phyloP scores from a whole-genome alignment of 768 basidiomycete genomes.

The Tulasnella sp. region DNA sequence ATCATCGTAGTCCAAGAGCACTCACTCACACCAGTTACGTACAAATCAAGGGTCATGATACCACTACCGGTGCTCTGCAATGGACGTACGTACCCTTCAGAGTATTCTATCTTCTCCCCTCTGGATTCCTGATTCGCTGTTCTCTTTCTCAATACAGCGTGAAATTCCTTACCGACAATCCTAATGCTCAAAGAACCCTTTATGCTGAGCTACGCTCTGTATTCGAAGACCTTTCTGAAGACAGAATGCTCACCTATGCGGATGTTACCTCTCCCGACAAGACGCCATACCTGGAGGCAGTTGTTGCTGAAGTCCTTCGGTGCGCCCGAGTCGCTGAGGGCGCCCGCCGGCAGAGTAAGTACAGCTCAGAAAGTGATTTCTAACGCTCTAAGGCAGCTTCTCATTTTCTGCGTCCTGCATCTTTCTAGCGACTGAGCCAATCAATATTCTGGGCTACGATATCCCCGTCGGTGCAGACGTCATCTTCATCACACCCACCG shows the following conservation, averaged over 20 bases:
- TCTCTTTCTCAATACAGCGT: not conserved
- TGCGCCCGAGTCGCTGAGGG: constrained; percentile 4
- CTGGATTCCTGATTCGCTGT: not conserved
- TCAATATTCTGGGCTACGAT: not conserved
- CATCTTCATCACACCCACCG: not conserved
- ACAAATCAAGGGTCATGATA: not conserved
- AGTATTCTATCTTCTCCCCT: not conserved
- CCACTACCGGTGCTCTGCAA: constrained; percentile 3
- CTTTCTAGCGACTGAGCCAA: not conserved
- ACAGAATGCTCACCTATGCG: constrained; percentile 3
- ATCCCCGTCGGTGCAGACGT: constrained; percentile 16
- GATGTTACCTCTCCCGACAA: constrained; percentile 21
- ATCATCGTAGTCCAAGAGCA: too few relatives aligned
- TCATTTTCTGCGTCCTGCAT: not conserved
- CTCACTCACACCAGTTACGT: not conserved
- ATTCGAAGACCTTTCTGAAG: constrained; percentile 7
- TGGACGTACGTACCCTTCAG: not conserved
- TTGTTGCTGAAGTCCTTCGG: constrained; percentile 11
- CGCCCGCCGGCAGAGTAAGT: not conserved
- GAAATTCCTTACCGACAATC: constrained; percentile 17
- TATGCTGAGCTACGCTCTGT: not conserved
- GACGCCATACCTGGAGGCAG: constrained; percentile 27
- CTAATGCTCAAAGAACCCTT: not conserved
- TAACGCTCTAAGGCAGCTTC: not conserved
- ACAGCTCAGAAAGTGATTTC: not conserved